phyloP scores from a whole-genome alignment of 345 rosid genomes.

The Populus pruinosa region DNA sequence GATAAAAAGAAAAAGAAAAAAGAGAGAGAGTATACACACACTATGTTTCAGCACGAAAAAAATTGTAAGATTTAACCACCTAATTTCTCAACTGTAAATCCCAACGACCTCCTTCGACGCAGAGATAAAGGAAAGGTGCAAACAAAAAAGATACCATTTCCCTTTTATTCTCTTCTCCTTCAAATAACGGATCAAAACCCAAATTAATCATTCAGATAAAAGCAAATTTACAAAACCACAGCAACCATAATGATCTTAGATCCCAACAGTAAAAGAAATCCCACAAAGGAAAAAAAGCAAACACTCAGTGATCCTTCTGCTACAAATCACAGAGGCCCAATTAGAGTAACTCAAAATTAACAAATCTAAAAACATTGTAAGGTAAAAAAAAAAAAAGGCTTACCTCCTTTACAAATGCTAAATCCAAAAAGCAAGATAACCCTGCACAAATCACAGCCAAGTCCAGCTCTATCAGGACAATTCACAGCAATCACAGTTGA shows the following conservation, averaged over 20 bases:
- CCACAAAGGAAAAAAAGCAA: not conserved
- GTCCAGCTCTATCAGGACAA: constrained; percentile 69
- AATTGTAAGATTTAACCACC: not conserved
- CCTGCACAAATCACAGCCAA: constrained; percentile 71
- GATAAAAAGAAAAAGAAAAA: not conserved
- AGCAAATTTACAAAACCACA: not conserved
- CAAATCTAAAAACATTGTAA: too few species aligned
- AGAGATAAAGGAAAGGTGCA: not conserved
- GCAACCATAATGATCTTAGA: not conserved
- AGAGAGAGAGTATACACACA: not conserved
- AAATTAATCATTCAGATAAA: constrained; percentile 1
- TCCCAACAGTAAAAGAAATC: not conserved
- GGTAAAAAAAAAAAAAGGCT: not conserved
- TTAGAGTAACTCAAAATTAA: too few species aligned
- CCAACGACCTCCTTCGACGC: not conserved
- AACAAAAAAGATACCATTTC: not conserved
- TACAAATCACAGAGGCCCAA: constrained; percentile 5
- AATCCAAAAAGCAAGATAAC: constrained; percentile 50
- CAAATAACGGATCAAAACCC: not conserved
- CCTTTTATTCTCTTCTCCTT: not conserved
- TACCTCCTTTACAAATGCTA: constrained; percentile 68
- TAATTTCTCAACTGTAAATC: not conserved
- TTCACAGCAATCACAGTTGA: constrained; percentile 53
- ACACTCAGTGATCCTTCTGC: not conserved
- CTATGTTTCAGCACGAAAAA: not conserved